A percentile compares a stretch with the other conserved stretches of the same genome.
phyloP scores from a whole-genome alignment of 345 rosid species.

The Erodium maritimum region DNA sequence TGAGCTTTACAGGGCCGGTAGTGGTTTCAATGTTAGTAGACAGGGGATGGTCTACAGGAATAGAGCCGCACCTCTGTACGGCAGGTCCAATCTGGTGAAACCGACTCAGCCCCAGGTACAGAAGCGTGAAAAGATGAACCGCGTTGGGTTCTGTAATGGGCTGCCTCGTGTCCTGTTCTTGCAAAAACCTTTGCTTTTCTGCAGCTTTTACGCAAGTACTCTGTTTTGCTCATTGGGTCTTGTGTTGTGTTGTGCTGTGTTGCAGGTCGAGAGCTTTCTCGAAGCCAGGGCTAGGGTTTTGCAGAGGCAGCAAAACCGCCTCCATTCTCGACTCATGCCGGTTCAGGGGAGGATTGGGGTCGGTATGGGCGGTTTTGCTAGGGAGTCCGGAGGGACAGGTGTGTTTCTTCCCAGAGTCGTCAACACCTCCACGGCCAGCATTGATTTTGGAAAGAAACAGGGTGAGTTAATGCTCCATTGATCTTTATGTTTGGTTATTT shows the following conservation, averaged over 20 bases:
- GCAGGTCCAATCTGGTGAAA: neutral
- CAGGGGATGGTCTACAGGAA: slow-evolving; percentile 2
- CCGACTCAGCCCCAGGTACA: slow-evolving; percentile 8
- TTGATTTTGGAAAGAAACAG: slow-evolving; percentile 15
- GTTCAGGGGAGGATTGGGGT: slow-evolving; percentile 2
- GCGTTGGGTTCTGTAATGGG: neutral
- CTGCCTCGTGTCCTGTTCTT: neutral
- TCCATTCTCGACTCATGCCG: slow-evolving; percentile 14
- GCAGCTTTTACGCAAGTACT: neutral
- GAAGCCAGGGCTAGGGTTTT: slow-evolving; percentile 18
- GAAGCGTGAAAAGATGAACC: neutral
- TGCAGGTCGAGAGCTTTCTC: slow-evolving; percentile 18
- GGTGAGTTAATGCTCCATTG: slow-evolving; percentile 11
- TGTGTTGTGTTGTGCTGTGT: neutral
- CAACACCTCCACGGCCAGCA: slow-evolving; percentile 2
- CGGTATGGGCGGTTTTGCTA: slow-evolving; percentile 14
- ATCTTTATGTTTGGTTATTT: neutral
- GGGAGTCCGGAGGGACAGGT: slow-evolving; percentile 40
- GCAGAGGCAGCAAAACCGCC: slow-evolving; percentile 16
- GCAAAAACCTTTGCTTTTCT: too few relatives aligned
- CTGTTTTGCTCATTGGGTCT: neutral
- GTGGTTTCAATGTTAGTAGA: slow-evolving; percentile 9
- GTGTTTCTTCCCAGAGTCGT: slow-evolving; percentile 41
- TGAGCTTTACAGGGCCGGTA: neutral
- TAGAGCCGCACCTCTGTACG: too few relatives aligned